These are phyloP conservation scores for Venturia pyrina DNA, from an alignment of 2,329 filamentous ascomycete species.

Conservation along the genomic window DNA sequence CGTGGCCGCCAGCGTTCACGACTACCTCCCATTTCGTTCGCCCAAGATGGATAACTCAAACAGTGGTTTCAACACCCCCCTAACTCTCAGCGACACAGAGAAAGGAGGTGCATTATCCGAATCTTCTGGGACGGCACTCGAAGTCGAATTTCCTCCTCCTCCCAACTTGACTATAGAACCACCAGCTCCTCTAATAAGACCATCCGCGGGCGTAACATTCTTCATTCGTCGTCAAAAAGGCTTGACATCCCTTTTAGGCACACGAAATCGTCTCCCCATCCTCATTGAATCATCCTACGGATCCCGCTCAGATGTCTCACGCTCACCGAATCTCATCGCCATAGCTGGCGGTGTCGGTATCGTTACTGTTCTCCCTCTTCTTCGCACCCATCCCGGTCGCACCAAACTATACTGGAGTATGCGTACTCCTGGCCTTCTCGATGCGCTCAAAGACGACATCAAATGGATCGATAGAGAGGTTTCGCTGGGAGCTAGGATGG, in stretches of 20 bases:
- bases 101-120: background rate
- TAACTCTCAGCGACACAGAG: background rate
- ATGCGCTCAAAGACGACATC: background rate
- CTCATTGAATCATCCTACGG: conserved; percentile 33
- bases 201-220: conserved; percentile 23
- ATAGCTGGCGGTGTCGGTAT: conserved; percentile 41
- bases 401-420: conserved; percentile 30
- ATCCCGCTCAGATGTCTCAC: conserved; percentile 3
- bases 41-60: background rate
- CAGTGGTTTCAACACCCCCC: background rate
- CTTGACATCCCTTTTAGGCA: conserved; percentile 33
- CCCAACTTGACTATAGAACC: background rate
- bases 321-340: conserved; percentile 24
- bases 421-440: conserved; percentile 18
- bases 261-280: conserved; percentile 20
- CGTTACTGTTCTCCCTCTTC: conserved; percentile 32
- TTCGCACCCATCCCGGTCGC: conserved; percentile 22
- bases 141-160: background rate
- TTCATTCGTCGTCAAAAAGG: conserved; percentile 32
- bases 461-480: conserved; percentile 23
- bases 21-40: background rate
- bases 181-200: background rate
- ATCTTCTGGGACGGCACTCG: background rate
- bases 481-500: conserved; percentile 25
- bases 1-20: conserved; percentile 14